These are phyloP conservation scores for Ambispora gerdemannii DNA, from an alignment of 192 early-diverging fungal species.

Conservation along the genomic window DNA sequence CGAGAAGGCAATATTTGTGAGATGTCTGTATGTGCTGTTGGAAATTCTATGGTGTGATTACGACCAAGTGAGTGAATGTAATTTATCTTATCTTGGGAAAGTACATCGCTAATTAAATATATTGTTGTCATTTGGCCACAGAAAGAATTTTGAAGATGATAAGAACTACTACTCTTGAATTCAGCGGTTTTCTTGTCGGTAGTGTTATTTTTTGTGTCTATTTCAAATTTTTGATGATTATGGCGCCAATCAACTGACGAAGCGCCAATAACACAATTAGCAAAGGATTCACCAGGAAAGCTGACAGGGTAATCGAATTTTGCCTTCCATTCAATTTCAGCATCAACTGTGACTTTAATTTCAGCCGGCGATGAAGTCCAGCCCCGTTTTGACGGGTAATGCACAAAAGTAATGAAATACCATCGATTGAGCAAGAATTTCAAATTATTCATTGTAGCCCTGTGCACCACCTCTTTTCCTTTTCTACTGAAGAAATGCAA, in stretches of 20 bases:
- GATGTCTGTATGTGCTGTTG: not conserved
- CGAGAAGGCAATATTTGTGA: too few relatives aligned
- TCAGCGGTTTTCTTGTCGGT: not conserved
- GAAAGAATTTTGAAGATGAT: conserved; percentile 14
- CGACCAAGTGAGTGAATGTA: conserved; percentile 4
- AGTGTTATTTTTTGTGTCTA: not conserved
- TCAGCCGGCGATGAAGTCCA: conserved; percentile 23
- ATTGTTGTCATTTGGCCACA: conserved; percentile 27
- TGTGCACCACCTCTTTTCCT: not conserved
- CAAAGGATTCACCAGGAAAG: conserved; percentile 3
- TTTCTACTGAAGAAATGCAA: conserved; percentile 9
- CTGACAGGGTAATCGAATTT: conserved; percentile 24
- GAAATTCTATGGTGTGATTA: conserved; percentile 15
- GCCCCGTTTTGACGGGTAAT: conserved; percentile 9
- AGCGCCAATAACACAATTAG: conserved; percentile 25
- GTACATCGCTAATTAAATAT: conserved; percentile 9
- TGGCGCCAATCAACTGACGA: not conserved
- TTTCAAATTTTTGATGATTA: not conserved
- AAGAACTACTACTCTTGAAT: not conserved
- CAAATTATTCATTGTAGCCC: conserved; percentile 2
- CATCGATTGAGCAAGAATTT: conserved; percentile 21
- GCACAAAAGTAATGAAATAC: conserved; percentile 25
- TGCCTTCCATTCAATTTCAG: not conserved
- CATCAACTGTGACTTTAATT: conserved; percentile 17
- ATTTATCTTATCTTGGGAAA: conserved; percentile 14